These are phyloP conservation scores for Pythium vanterpoolii DNA, from an alignment of 352 stramenopile species.

Conservation along the genomic window DNA sequence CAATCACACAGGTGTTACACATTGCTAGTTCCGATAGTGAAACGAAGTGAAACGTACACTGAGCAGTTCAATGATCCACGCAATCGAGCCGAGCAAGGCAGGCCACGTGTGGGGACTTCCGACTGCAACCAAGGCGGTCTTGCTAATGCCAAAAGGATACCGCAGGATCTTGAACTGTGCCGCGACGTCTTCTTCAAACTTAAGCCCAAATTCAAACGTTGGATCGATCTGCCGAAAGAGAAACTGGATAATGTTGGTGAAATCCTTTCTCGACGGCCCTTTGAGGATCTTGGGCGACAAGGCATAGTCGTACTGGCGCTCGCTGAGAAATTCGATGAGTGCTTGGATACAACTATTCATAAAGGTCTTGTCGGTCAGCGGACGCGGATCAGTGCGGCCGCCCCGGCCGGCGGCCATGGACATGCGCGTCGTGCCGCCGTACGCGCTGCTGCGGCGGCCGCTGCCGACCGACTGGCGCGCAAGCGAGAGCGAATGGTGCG, in stretches of 20 bases:
- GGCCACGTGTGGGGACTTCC: conserved; percentile 96
- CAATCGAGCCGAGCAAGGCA: conserved; percentile 92
- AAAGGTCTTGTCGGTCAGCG: conserved; percentile 90
- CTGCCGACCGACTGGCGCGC: conserved; percentile 46
- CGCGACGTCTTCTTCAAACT: conserved; percentile 79
- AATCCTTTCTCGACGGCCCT: conserved; percentile 95
- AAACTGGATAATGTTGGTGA: conserved; percentile 97
- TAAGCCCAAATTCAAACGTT: conserved; percentile 76
- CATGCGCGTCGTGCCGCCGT: conserved; percentile 49
- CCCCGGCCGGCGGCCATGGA: conserved; percentile 43
- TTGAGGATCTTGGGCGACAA: conserved; percentile 90
- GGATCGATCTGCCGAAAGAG: conserved; percentile 94
- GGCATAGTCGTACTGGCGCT: conserved; percentile 90
- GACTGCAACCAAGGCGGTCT: conserved; percentile 93
- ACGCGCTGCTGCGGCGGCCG: conserved; percentile 58
- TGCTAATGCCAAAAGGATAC: conserved; percentile 97
- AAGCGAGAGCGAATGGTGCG: conserved; percentile 47
- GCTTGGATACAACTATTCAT: conserved; percentile 89
- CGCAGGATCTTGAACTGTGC: conserved; percentile 66
- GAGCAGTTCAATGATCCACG: conserved; percentile 97
- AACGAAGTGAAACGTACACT: conserved; percentile 67
- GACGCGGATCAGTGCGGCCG: conserved; percentile 73
- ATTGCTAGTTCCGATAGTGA: not conserved
- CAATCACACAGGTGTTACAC: conserved; percentile 1
- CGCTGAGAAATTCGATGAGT: conserved; percentile 93